Conservation (phyloP, 805 yeast species). For the Wickerhamomyces rabaulensis region DNA sequence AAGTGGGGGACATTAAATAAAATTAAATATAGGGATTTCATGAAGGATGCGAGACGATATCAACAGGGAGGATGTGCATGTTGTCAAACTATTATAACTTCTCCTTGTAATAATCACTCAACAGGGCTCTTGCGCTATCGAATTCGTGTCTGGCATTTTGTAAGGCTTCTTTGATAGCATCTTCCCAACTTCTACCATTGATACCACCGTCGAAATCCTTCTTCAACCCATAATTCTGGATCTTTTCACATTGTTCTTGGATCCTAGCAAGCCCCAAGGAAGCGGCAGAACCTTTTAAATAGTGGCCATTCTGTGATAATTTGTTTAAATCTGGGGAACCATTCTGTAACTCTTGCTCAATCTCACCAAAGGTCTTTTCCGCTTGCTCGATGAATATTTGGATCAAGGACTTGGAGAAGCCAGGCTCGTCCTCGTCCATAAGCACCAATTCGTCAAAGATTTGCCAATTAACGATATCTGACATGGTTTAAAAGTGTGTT, state of each 20-base stretch:
- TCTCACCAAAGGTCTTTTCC: constrained; percentile 65
- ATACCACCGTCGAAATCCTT: constrained; percentile 27
- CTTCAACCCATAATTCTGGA: constrained; percentile 76
- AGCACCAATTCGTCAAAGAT: constrained; percentile 83
- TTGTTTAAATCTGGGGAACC: constrained; percentile 39
- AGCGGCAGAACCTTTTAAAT: constrained; percentile 92
- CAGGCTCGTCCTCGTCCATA: constrained; percentile 97
- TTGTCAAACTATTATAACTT: too few relatives aligned
- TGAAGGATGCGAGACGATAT: background rate
- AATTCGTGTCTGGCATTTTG: constrained; percentile 47
- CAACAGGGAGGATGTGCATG: too few relatives aligned
- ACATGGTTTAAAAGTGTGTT: constrained; percentile 24
- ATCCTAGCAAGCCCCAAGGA: constrained; percentile 82
- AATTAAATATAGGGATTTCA: background rate
- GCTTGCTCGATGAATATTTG: constrained; percentile 90
- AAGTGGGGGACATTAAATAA: background rate
- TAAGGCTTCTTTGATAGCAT: constrained; percentile 48
- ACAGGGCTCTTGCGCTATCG: constrained; percentile 41
- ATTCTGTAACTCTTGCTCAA: constrained; percentile 43
- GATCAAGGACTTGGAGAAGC: constrained; percentile 73
- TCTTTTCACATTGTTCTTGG: constrained; percentile 84
- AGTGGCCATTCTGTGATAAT: constrained; percentile 80
- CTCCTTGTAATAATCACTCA: constrained; percentile 46
- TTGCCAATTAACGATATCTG: constrained; percentile 80
- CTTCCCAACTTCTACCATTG: constrained; percentile 22